Evolutionary conservation across 129 eudicot species (phyloP).

Genomic region (Rutidosis leptorrhynchoides): DNA sequence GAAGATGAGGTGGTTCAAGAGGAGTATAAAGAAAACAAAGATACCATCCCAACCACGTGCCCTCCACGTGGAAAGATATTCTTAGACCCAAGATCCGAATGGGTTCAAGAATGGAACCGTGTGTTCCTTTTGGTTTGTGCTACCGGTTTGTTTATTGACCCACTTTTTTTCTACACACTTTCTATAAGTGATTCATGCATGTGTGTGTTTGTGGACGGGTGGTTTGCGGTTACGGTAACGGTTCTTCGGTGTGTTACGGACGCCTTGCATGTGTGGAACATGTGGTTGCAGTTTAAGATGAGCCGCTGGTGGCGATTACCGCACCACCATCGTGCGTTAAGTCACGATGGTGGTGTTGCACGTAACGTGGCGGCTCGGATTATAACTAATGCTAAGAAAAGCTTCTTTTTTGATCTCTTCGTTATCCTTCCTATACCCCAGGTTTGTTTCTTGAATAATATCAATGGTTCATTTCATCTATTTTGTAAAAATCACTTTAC

Average conservation of each 20-base stretch:
- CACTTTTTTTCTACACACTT: slow-evolving; percentile 78
- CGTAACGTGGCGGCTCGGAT: slow-evolving; percentile 43
- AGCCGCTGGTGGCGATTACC: slow-evolving; percentile 33
- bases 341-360: slow-evolving; percentile 23
- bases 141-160: slow-evolving; percentile 83
- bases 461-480: background rate
- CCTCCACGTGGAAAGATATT: slow-evolving; percentile 28
- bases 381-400: slow-evolving; percentile 48
- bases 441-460: slow-evolving; percentile 35
- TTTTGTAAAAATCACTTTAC: slow-evolving; percentile 17
- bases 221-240: slow-evolving; percentile 89
- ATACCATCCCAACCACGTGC: slow-evolving; percentile 7
- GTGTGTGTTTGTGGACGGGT: slow-evolving; percentile 90
- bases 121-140: slow-evolving; percentile 82
- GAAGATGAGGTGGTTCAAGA: slow-evolving; percentile 15
- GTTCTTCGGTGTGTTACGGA: slow-evolving; percentile 78
- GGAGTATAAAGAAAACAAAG: slow-evolving; percentile 15
- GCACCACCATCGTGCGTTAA: slow-evolving; percentile 18
- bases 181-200: slow-evolving; percentile 71
- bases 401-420: slow-evolving; percentile 76
- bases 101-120: slow-evolving; percentile 91
- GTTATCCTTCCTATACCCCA: slow-evolving; percentile 94
- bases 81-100: slow-evolving; percentile 63
- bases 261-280: slow-evolving; percentile 79
- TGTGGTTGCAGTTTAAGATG: slow-evolving; percentile 83